Evolutionary conservation across 345 rosid species (phyloP), one percentile per base, ranked within the genome.

Genomic region (Litchi chinensis): DNA sequence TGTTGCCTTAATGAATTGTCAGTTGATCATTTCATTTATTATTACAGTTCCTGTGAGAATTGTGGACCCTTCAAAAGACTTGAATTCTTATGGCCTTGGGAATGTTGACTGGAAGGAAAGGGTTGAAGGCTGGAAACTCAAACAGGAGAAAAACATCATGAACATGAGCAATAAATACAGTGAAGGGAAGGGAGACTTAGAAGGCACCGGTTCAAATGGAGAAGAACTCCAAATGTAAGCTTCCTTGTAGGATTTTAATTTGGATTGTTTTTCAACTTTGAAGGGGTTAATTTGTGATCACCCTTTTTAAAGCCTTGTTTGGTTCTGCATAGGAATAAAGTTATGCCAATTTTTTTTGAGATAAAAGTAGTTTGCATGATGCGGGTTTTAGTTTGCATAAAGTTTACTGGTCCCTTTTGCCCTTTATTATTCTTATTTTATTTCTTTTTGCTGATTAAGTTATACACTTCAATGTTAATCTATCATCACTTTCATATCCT

Each of bases 51-150:
- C 92, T 62, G 99, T 97, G 74, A 90, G 99, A 79, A 97, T 93
- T 77, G 98, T 97, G 86, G 99, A 97, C 82, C 99, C 99, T 10
- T 90, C 99, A 6, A 97, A 93, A 82, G 99, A 94, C 91, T 88
- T 94, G 89, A 93, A 97, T 86, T 90, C 98, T 75, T 97, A 97
- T 84, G 99, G 98, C 83, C 98, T 97, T 79, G 94, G 95, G 67
- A 93, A 90, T 86, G 92, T 97, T 77, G 98, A 97, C 88, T 97
- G 99, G 99, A 97, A 97, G 88, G 99, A 94, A 84, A 92, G 98
- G 81, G 95, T 97, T 77, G 98, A 97, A 83, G 95, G 98, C 73
- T 97, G 99, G 98, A 97, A 97, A 84, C 95, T 93, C 82, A 97
- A 93, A 76, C 99, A 97, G 90, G 99, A 97, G 77, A 97, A 94